Evolutionary conservation across 495 filamentous ascomycete species (phyloP).

Genomic region (Corynascus novoguineensis): DNA sequence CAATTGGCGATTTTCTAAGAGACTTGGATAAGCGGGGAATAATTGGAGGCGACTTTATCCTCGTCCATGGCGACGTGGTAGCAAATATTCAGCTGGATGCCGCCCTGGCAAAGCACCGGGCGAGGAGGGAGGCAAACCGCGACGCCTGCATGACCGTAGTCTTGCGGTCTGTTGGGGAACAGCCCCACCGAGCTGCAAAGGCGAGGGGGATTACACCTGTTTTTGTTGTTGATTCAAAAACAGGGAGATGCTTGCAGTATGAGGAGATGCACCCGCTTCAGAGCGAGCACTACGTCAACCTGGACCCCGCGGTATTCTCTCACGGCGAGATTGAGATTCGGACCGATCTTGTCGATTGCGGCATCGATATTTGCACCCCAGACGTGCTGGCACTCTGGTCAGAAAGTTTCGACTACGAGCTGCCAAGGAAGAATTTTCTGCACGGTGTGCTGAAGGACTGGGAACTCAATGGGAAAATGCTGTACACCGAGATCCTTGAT

Average conservation of each 20-base stretch:
- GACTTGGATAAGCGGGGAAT: slow-evolving; percentile 83
- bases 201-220: slow-evolving; percentile 66
- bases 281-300: slow-evolving; percentile 51
- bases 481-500: slow-evolving; percentile 81
- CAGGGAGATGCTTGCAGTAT: slow-evolving; percentile 84
- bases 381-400: slow-evolving; percentile 93
- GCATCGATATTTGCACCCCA: slow-evolving; percentile 95
- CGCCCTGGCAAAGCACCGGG: slow-evolving; percentile 71
- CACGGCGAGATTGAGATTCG: slow-evolving; percentile 67
- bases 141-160: slow-evolving; percentile 99
- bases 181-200: slow-evolving; percentile 61
- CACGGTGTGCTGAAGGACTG: slow-evolving; percentile 92
- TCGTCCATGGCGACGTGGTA: slow-evolving; percentile 92
- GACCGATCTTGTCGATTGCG: slow-evolving; percentile 86
- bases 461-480: slow-evolving; percentile 91
- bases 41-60: slow-evolving; percentile 84
- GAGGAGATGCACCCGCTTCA: slow-evolving; percentile 61
- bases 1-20: slow-evolving; percentile 91
- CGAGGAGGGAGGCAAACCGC: slow-evolving; percentile 75
- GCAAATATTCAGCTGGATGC: slow-evolving; percentile 79
- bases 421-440: slow-evolving; percentile 80
- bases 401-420: slow-evolving; percentile 94
- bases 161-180: slow-evolving; percentile 67
- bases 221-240: slow-evolving; percentile 78
- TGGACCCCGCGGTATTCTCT: slow-evolving; percentile 60